Evolutionary conservation across 2,329 filamentous ascomycete genomes (phyloP).

Genomic region (Claviceps paspali): DNA sequence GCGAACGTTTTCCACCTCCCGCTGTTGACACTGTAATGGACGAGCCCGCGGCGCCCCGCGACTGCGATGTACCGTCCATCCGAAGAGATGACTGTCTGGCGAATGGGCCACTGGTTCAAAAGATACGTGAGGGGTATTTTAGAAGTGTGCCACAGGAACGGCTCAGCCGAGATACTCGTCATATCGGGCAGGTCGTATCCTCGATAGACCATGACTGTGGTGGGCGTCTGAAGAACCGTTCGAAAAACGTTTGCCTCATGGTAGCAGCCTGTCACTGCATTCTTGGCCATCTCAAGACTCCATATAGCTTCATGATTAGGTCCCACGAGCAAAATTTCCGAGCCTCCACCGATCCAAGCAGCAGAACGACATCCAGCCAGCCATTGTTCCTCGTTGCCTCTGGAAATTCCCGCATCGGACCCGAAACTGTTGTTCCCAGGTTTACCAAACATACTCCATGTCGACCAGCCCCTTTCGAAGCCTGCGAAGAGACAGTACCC

Average conservation of each 20-base stretch:
- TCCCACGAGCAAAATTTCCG: constrained; percentile 64
- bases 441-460: constrained; percentile 96
- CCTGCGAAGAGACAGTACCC: constrained; percentile 93
- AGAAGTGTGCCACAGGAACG: constrained; percentile 87
- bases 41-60: constrained; percentile 82
- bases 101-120: constrained; percentile 84
- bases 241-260: constrained; percentile 80
- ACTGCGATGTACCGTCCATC: constrained; percentile 91
- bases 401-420: constrained; percentile 47
- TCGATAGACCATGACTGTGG: constrained; percentile 79
- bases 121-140: constrained; percentile 77
- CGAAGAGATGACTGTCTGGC: constrained; percentile 70
- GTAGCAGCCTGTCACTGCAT: constrained; percentile 84
- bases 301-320: constrained; percentile 65
- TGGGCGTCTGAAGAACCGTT: constrained; percentile 76
- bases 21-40: constrained; percentile 90
- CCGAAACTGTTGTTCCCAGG: constrained; percentile 72
- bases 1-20: constrained; percentile 92
- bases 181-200: constrained; percentile 85
- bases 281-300: constrained; percentile 83
- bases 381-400: constrained; percentile 65
- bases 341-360: constrained; percentile 77
- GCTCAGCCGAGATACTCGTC: constrained; percentile 80
- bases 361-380: constrained; percentile 63
- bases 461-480: constrained; percentile 84